These are phyloP conservation scores for Dissoconium aciculare DNA, from an alignment of 2,329 filamentous ascomycete genomes.

Conservation along the genomic window DNA sequence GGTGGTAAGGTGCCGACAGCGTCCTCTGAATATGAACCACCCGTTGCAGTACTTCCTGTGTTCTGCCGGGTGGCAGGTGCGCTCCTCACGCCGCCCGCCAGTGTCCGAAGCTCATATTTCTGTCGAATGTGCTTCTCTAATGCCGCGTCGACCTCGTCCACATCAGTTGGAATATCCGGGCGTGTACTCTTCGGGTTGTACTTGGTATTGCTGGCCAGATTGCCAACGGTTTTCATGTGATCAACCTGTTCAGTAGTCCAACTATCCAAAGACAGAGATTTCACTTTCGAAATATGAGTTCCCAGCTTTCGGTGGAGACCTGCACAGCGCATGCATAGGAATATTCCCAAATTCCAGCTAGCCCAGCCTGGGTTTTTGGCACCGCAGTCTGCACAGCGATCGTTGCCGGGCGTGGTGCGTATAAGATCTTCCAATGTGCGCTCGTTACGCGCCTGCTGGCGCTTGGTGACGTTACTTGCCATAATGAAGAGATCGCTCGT, in stretches of 20 bases:
- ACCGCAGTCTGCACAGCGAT: constrained; percentile 83
- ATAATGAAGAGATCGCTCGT: too few relatives aligned
- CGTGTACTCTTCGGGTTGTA: constrained; percentile 78
- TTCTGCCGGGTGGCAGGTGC: constrained; percentile 33
- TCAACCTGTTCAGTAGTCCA: constrained; percentile 96
- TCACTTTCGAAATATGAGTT: constrained; percentile 96
- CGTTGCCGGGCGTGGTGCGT: constrained; percentile 71
- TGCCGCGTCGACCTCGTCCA: constrained; percentile 79
- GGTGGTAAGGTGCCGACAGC: constrained; percentile 45
- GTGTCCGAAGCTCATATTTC: constrained; percentile 65
- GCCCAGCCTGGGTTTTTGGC: constrained; percentile 92
- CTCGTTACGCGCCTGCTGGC: constrained; percentile 95
- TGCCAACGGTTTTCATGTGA: constrained; percentile 92
- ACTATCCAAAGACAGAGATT: constrained; percentile 95
- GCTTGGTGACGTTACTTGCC: constrained; percentile 72
- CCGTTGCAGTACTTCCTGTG: constrained; percentile 39
- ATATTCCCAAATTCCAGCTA: constrained; percentile 96
- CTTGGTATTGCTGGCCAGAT: constrained; percentile 66
- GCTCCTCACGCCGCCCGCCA: constrained; percentile 20
- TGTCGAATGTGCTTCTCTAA: constrained; percentile 93
- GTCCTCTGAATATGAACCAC: constrained; percentile 36
- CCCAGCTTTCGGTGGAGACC: constrained; percentile 90
- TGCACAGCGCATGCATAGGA: constrained; percentile 95
- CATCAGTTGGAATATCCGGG: constrained; percentile 73
- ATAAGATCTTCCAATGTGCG: constrained; percentile 80